Evolutionary conservation across 305 asterid species (phyloP), one percentile per base, ranked within the genome.

Genomic region (Solanum hybrid): DNA sequence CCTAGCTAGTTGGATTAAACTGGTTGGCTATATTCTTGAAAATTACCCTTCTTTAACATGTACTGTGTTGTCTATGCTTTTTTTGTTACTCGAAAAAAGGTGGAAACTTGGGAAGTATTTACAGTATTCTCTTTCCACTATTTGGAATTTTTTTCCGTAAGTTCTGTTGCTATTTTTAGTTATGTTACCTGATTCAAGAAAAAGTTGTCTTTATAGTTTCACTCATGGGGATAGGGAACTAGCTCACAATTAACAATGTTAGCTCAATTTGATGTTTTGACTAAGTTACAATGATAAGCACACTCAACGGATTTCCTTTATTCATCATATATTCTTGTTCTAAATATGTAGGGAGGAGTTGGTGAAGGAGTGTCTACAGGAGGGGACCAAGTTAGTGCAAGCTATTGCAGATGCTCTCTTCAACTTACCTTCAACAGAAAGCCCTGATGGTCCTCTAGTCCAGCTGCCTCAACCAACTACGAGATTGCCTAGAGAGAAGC

Each of bases 371-470:
- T 91, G 93, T 85, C 82, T 96, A 75, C 96, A 95, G 89, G 94
- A 94, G 77, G 98, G 96, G 13, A 95, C 96, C 51, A 95, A 93
- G 87, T 92, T 97, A 92, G 97, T 95, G 85, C 99, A 98, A 94
- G 97, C 96, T 64, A 89, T 98, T 85, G 98, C 97, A 6, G 97
- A 95, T 92, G 92, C 98, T 75, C 98, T 98, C 87, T 98, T 98
- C 91, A 92, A 88, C 90, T 92, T 96, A 91, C 96, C 98, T 71
- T 93, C 99, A 40, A 92, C 91, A 20, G 96, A 94, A 90, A 96
- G 95, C 86, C 95, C 77, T 0, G 97, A 94, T 37, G 98, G 99
- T 36, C 99, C 99, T 26, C 90, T 97, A 86, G 98, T 96, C 69
- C 60, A 88, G 79, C 87, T 98, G 92, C 99, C 99, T n/a, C 94